Evolutionary conservation across 225 moss, liverwort and hornwort species (phyloP).

Genomic region (Pleurozium schreberi): DNA sequence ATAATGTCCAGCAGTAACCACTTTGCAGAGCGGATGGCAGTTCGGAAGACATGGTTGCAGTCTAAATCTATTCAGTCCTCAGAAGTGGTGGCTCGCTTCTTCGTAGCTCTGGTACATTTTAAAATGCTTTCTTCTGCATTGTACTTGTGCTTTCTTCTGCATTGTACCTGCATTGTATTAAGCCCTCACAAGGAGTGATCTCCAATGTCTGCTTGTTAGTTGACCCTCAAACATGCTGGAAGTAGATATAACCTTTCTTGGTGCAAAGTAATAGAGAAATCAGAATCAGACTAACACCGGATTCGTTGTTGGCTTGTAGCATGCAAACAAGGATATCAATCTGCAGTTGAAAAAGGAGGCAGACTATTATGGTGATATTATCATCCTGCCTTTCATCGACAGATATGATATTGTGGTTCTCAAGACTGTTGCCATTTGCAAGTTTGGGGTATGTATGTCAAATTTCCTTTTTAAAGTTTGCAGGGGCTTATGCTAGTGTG

Average conservation of each 20-base stretch:
- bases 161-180: neutral
- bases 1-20: conserved; percentile 57
- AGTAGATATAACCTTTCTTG: neutral
- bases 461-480: neutral
- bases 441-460: conserved; percentile 44
- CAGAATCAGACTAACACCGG: neutral
- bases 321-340: conserved; percentile 58
- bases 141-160: neutral
- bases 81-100: conserved; percentile 48
- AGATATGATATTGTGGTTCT: conserved; percentile 56
- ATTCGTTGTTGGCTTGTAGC: conserved; percentile 8
- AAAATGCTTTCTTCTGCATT: neutral
- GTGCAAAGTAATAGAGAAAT: neutral
- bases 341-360: conserved; percentile 46
- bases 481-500: neutral
- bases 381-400: conserved; percentile 49
- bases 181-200: neutral
- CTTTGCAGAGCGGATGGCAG: conserved; percentile 54
- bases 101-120: conserved; percentile 41
- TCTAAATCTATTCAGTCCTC: conserved; percentile 39
- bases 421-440: conserved; percentile 55
- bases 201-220: neutral
- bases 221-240: neutral
- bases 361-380: conserved; percentile 47
- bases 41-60: conserved; percentile 55